These are phyloP conservation scores for Ceratobasidium sp. DNA, from an alignment of 1,284 basidiomycete genomes.

Conservation along the genomic window DNA sequence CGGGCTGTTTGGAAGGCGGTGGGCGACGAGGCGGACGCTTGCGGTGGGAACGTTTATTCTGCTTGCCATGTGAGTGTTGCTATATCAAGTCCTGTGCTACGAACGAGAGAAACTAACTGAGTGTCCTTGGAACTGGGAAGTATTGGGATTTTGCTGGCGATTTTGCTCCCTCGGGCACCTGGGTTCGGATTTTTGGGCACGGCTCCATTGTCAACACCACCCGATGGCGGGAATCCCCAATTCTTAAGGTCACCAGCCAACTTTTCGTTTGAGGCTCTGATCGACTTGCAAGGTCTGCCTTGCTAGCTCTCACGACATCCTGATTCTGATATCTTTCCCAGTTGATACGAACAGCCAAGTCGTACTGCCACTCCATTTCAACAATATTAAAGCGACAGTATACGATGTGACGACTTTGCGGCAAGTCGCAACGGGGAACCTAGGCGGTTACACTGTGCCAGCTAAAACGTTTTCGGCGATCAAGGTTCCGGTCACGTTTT, in stretches of 20 bases:
- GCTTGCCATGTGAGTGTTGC: constrained; percentile 64
- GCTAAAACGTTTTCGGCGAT: constrained; percentile 69
- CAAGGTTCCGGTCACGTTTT: constrained; percentile 77
- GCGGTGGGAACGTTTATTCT: constrained; percentile 72
- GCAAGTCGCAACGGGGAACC: constrained; percentile 68
- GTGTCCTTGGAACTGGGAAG: constrained; percentile 55
- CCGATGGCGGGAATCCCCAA: constrained; percentile 57
- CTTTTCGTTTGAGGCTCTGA: constrained; percentile 79
- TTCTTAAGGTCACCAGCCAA: constrained; percentile 81
- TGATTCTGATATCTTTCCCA: constrained; percentile 42
- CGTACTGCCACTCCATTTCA: constrained; percentile 72
- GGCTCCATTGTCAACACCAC: constrained; percentile 65
- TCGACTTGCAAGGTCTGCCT: constrained; percentile 63
- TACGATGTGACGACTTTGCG: constrained; percentile 69
- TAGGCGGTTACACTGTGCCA: constrained; percentile 61
- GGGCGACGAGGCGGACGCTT: constrained; percentile 72
- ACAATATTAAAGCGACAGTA: constrained; percentile 65
- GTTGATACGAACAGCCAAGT: constrained; percentile 74
- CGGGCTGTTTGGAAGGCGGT: constrained; percentile 72
- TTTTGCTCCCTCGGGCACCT: constrained; percentile 82
- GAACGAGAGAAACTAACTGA: not conserved
- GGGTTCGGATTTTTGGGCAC: constrained; percentile 65
- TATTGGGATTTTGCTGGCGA: constrained; percentile 69
- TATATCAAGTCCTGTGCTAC: constrained; percentile 13
- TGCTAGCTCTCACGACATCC: constrained; percentile 2